These are phyloP conservation scores for Chaetomiaceae sp. DNA, from an alignment of 2,329 filamentous ascomycete genomes.

Conservation along the genomic window DNA sequence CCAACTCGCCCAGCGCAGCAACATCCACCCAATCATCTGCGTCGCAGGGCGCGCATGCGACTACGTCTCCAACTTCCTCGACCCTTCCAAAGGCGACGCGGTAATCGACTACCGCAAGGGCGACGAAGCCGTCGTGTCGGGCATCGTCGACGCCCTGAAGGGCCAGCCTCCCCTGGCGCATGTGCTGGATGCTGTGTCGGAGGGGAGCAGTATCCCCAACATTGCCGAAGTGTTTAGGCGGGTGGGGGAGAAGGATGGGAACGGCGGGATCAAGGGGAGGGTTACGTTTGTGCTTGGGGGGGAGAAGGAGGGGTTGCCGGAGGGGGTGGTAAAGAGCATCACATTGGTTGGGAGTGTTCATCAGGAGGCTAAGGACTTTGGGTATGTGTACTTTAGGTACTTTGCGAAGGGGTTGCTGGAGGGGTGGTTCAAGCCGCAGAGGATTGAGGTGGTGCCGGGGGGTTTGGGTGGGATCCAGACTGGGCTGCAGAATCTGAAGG, in stretches of 20 bases:
- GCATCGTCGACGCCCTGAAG: constrained; percentile 41
- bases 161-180: constrained; percentile 40
- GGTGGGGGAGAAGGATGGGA: neutral
- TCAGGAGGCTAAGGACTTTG: constrained; percentile 32
- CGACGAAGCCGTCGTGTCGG: constrained; percentile 45
- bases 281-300: constrained; percentile 38
- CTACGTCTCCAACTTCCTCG: constrained; percentile 54
- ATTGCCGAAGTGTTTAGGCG: constrained; percentile 40
- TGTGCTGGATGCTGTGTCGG: constrained; percentile 55
- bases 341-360: constrained; percentile 32
- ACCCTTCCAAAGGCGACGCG: constrained; percentile 30
- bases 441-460: constrained; percentile 49
- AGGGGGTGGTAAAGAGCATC: constrained; percentile 19
- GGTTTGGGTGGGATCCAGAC: constrained; percentile 19
- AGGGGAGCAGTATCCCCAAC: constrained; percentile 45
- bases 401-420: constrained; percentile 41
- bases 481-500: constrained; percentile 51
- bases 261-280: constrained; percentile 27
- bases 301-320: constrained; percentile 29
- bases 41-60: constrained; percentile 50
- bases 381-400: constrained; percentile 31
- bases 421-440: constrained; percentile 46
- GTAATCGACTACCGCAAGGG: constrained; percentile 47
- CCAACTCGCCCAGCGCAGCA: constrained; percentile 49
- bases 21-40: constrained; percentile 59